These are phyloP conservation scores for Penicillium longicatenatum DNA, from an alignment of 495 filamentous ascomycete species.

Conservation along the genomic window DNA sequence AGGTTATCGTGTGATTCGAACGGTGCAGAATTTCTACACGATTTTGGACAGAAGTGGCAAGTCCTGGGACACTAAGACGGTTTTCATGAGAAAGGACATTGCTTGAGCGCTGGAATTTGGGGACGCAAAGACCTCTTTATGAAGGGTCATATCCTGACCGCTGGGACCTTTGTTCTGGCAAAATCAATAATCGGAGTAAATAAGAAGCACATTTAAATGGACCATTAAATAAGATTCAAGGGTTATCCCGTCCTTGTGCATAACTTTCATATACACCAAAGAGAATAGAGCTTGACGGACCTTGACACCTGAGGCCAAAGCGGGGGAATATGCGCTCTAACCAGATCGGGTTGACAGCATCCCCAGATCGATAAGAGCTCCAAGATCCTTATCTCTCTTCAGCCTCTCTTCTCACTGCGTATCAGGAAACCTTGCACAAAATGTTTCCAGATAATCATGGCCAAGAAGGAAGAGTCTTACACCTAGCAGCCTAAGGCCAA, in stretches of 20 bases:
- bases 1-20: constrained; percentile 20
- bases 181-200: no score
- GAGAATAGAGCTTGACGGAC: no score
- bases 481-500: neutral
- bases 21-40: constrained; percentile 18
- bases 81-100: constrained; percentile 28
- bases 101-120: no score
- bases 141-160: no score
- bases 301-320: neutral
- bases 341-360: neutral
- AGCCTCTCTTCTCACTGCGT: neutral
- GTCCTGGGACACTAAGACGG: constrained; percentile 16
- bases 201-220: no score
- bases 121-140: no score
- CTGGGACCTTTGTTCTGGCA: no score
- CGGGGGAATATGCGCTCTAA: neutral
- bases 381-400: neutral
- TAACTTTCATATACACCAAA: no score
- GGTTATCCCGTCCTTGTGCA: no score
- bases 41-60: constrained; percentile 13
- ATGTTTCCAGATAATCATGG: neutral
- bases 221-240: neutral
- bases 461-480: neutral
- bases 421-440: neutral
- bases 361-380: neutral